Evolutionary conservation across 83 land plant genomes (phyloP).

Genomic region (Diphasiastrum complanatum): DNA sequence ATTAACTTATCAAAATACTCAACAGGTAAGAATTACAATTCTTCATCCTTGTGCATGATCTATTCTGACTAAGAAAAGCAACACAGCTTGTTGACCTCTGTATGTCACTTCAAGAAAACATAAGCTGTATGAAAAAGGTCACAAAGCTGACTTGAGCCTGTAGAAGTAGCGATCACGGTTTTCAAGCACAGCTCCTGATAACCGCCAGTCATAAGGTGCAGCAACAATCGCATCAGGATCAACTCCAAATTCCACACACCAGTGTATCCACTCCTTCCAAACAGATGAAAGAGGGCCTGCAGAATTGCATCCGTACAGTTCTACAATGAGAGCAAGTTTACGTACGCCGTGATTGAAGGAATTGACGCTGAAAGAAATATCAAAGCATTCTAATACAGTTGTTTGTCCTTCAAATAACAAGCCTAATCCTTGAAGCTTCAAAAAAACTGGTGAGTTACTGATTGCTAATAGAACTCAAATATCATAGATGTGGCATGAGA

Average conservation of each 20-base stretch:
- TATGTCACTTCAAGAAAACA: no score
- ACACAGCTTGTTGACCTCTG: no score
- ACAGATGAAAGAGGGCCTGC: not conserved
- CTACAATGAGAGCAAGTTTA: not conserved
- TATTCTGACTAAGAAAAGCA: not conserved
- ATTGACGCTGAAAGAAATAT: no score
- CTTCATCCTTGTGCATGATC: not conserved
- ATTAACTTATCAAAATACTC: not conserved
- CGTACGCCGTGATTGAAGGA: not conserved
- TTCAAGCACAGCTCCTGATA: constrained; percentile 3
- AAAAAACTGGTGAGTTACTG: no score
- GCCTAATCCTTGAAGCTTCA: no score
- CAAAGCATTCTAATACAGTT: no score
- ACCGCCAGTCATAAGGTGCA: constrained; percentile 1
- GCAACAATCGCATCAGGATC: not conserved
- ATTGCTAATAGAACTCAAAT: no score
- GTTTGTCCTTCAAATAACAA: no score
- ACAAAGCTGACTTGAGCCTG: not conserved
- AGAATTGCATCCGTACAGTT: not conserved
- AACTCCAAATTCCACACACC: constrained; percentile 1
- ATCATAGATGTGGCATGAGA: no score
- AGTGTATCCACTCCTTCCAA: not conserved
- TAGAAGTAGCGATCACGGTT: constrained; percentile 2
- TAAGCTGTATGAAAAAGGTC: no score
- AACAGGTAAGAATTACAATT: not conserved